Base-by-base conservation (phyloP, 2,329 filamentous ascomycete genomes). In the Claviceps humidiphila region DNA sequence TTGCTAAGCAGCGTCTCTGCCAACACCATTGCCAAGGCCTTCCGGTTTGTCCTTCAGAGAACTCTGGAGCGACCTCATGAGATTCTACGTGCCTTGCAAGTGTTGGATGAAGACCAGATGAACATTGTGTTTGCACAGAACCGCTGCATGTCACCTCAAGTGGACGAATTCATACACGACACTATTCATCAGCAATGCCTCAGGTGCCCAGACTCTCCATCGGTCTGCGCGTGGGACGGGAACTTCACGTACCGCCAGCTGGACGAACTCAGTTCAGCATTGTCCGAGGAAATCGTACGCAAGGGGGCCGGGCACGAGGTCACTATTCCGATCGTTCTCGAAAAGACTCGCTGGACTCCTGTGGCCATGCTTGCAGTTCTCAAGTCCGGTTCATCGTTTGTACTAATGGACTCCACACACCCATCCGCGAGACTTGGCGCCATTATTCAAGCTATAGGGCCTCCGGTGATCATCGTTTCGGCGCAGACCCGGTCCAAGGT, bases 341-440 rank as follows among this genome's bases (percentile, higher is more conserved):
- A 57, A 22, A 64, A 64, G 56, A 58, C 58, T 5, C 30, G 39
- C 24, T 57, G 52, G 55, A 55, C 58, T 16, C 40, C 56, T 3
- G 56, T 63, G 2, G 56, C 58, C 4, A 59, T 62, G 53, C 40
- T 64, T 13, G 61, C 53, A 22, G 56, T 63, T 5, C 48, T 63
- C n/a, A 61, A 62, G 50, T 53, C 59, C 9, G 64, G 63, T 17
- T 58, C 56, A 13, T 60, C 56, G 20, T 49, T 40, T 41, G 47
- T 34, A 16, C 16, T 42, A 2, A 26, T 49, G 37, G 47, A 49
- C 8, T 26, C 38, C 20, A 24, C 47, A 42, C 47, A 20, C 2
- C 20, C 20, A 20, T 20, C 20, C 20, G 47, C 17, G 38, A 38
- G 47, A 26, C 24, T 49, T 3, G 20, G 16, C 17, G 24, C 38